phyloP scores from a whole-genome alignment of 495 filamentous ascomycete species.

The Daldinia loculata region DNA sequence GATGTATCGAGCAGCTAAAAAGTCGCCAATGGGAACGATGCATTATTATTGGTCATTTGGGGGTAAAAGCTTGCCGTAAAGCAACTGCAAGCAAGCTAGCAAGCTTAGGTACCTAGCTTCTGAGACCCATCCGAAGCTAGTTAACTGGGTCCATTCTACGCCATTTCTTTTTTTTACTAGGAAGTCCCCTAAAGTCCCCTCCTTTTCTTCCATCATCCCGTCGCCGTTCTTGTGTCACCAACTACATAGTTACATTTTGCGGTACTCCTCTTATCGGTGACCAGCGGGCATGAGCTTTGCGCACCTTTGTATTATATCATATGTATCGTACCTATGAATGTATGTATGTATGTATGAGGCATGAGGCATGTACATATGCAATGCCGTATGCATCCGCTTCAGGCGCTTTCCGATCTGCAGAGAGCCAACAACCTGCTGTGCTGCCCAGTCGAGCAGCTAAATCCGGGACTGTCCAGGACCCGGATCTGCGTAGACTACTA shows the following conservation, averaged over 20 bases:
- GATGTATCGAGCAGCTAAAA: conserved; percentile 36
- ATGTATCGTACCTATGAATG: too few relatives aligned
- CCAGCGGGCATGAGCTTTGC: conserved; percentile 9
- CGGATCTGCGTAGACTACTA: conserved; percentile 30
- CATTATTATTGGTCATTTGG: not conserved
- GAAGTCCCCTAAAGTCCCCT: conserved; percentile 40
- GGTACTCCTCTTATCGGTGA: conserved; percentile 21
- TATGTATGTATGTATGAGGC: not conserved
- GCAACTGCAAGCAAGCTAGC: not conserved
- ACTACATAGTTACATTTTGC: not conserved
- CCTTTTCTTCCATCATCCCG: conserved; percentile 6
- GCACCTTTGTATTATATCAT: not conserved
- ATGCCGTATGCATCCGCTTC: conserved; percentile 25
- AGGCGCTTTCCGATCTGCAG: conserved; percentile 43
- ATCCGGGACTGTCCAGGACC: conserved; percentile 11
- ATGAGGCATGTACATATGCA: not conserved
- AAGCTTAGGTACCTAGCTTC: not conserved
- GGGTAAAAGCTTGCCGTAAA: conserved; percentile 24
- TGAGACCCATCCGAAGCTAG: conserved; percentile 26
- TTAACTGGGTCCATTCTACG: conserved; percentile 29
- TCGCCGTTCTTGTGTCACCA: conserved; percentile 3
- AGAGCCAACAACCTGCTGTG: conserved; percentile 16
- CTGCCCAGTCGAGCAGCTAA: not conserved
- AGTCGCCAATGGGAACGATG: not conserved
- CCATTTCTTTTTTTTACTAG: conserved; percentile 28